Evolutionary conservation across 2,329 filamentous ascomycete genomes (phyloP), one percentile per base, ranked within the genome.

Genomic region (Scedosporium minutisporum): DNA sequence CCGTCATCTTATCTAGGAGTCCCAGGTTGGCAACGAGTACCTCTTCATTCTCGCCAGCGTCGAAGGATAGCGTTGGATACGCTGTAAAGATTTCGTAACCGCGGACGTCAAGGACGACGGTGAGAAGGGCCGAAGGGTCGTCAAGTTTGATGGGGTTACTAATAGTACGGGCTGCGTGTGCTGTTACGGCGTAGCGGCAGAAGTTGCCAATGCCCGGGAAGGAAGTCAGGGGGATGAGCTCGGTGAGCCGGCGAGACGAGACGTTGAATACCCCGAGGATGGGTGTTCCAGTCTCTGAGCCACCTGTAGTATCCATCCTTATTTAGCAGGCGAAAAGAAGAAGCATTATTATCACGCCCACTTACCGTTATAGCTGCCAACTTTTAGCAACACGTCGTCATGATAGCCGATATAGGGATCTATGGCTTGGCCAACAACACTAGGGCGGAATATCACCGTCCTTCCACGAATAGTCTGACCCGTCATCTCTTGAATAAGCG

Each of bases 231-330:
- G 86, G 81, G 27, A 96, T 76, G 18, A 96, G 75, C 66, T 93
- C 90, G 0, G 82, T 83, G 14, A 91, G 70, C 2, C 81, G 75
- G 1, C 80, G 77, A 3, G 82, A 76, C 1, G 85, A 85, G 63
- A 93, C 82, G 68, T 97, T 97, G 79, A 97, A 97, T 2, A 96
- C 74, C 0, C 89, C 93, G 1, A 97, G 74, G 10, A 97, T 88
- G 0, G 88, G 85, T 2, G 87, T 89, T 6, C 93, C 91, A 0
- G 84, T 88, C 12, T 78, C 81, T 2, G 79, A 80, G 21, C 74
- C 68, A n/a, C 82, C 78, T 79, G 55, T 3, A 6, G 33, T 38
- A 12, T 9, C 12, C 9, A 14, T 38, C 1, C 12, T 3, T 12
- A 4, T 38, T 33, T 51, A 25, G 10, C 57, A 41, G 14, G 29